These are phyloP conservation scores for Phytopythium boreale DNA, from an alignment of 352 stramenopile species.

Conservation along the genomic window DNA sequence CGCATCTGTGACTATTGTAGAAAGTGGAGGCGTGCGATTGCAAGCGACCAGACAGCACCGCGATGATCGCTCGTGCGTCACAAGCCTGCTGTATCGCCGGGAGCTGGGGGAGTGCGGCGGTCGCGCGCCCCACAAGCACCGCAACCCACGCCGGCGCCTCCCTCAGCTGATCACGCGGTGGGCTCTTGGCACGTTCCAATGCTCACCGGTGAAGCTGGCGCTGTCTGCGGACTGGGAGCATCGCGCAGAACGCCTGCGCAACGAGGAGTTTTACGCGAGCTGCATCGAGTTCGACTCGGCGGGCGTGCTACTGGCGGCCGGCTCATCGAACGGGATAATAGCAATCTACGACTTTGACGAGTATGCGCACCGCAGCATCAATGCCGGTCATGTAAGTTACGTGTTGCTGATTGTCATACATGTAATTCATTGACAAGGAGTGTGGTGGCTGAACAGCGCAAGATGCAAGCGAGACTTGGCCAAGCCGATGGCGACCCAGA, in stretches of 20 bases:
- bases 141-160: constrained; percentile 19
- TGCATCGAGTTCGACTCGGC: constrained; percentile 70
- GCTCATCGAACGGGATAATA: constrained; percentile 63
- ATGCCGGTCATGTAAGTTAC: constrained; percentile 33
- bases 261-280: constrained; percentile 47
- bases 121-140: constrained; percentile 12
- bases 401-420: not conserved
- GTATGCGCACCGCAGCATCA: constrained; percentile 58
- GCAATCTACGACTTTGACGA: constrained; percentile 83
- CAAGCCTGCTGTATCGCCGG: constrained; percentile 31
- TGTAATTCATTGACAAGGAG: not conserved
- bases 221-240: constrained; percentile 44
- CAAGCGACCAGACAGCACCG: not conserved
- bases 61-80: constrained; percentile 25
- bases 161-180: constrained; percentile 49
- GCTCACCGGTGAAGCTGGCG: constrained; percentile 37
- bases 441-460: not conserved
- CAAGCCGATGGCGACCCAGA: not conserved
- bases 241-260: constrained; percentile 21
- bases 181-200: constrained; percentile 46
- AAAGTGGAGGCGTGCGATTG: not conserved
- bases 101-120: constrained; percentile 33
- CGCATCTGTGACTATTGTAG: not conserved
- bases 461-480: not conserved
- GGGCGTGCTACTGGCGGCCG: constrained; percentile 59